Evolutionary conservation across 1,284 basidiomycete genomes (phyloP), one percentile per base, ranked within the genome.

Genomic region (Puccinia polysora): DNA sequence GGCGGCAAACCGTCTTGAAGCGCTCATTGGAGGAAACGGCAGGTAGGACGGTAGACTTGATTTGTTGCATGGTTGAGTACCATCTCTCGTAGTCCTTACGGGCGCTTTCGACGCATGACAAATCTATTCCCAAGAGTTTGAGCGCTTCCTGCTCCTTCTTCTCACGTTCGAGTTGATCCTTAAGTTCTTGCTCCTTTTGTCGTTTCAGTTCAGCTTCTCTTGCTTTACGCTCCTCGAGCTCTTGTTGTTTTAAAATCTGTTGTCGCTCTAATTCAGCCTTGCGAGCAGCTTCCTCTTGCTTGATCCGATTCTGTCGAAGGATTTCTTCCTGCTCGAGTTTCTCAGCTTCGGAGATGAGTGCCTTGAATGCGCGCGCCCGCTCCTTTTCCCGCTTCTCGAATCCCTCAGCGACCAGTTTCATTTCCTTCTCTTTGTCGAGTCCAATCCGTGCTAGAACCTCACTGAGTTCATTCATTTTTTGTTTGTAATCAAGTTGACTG

Each of bases 11-110:
- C 74, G 81, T 82, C 34, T 80, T 80, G 73, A 80, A 78, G 7
- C 81, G 81, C 67, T 84, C 82, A 78, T 89, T 83, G 2, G 79
- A 82, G 78, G 95, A 93, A 67, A 94, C 86, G 8, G 80, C 78
- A 52, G 85, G 86, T 80, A 96, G 87, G n/a, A 89, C 84, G 8
- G 87, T 84, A 0, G 79, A 78, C 82, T 97, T 97, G 75, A 95
- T 64, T 1, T 76, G 58, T 52, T 62, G 53, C 12, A 70, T 70
- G 10, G 47, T 36, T n/a, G 43, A 14, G n/a, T 62, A 43, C 56
- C 45, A 70, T 55, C 53, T 70, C 5, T 62, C 30, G 23, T 70
- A 70, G 45, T 60, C 36, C 38, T 60, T 34, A 4, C 60, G 60
- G 23, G 47, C 60, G 12, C 30, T 36, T 49, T 52, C 52, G 55